Evolutionary conservation across 495 filamentous ascomycete genomes (phyloP).

Genomic region (Neurospora sp.): DNA sequence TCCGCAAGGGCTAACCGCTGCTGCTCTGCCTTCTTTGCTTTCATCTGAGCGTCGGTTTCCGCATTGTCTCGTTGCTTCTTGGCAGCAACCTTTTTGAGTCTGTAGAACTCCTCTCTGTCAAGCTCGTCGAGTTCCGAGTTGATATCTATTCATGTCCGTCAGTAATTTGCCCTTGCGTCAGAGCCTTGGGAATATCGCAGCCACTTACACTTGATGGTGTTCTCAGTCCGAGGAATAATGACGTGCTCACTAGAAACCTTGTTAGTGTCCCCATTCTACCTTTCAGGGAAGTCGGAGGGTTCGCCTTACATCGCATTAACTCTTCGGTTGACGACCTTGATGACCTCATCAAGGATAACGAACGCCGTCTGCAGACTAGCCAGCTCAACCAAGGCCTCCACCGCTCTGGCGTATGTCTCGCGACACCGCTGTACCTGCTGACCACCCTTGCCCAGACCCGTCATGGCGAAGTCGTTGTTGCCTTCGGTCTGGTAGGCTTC

Average conservation of each 20-base stretch:
- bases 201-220: slow-evolving; percentile 85
- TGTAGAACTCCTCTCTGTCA: slow-evolving; percentile 96
- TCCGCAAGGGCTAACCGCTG: slow-evolving; percentile 6
- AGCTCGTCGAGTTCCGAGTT: slow-evolving; percentile 98
- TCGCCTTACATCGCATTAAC: slow-evolving; percentile 80
- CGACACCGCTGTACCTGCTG: slow-evolving; percentile 92
- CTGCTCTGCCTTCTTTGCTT: slow-evolving; percentile 41
- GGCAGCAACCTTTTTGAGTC: slow-evolving; percentile 93
- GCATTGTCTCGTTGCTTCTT: slow-evolving; percentile 86
- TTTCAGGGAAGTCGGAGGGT: not conserved
- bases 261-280: not conserved
- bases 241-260: slow-evolving; percentile 62
- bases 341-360: slow-evolving; percentile 95
- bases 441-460: slow-evolving; percentile 90
- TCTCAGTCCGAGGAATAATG: slow-evolving; percentile 95
- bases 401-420: slow-evolving; percentile 94
- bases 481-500: slow-evolving; percentile 78
- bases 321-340: slow-evolving; percentile 97
- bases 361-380: slow-evolving; percentile 97
- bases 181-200: not conserved
- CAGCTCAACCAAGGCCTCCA: slow-evolving; percentile 93
- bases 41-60: slow-evolving; percentile 62
- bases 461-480: slow-evolving; percentile 94
- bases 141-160: slow-evolving; percentile 52
- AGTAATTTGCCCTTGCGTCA: not conserved